Evolutionary conservation across 352 stramenopile species (phyloP).

Genomic region (Phytophthora vignae): DNA sequence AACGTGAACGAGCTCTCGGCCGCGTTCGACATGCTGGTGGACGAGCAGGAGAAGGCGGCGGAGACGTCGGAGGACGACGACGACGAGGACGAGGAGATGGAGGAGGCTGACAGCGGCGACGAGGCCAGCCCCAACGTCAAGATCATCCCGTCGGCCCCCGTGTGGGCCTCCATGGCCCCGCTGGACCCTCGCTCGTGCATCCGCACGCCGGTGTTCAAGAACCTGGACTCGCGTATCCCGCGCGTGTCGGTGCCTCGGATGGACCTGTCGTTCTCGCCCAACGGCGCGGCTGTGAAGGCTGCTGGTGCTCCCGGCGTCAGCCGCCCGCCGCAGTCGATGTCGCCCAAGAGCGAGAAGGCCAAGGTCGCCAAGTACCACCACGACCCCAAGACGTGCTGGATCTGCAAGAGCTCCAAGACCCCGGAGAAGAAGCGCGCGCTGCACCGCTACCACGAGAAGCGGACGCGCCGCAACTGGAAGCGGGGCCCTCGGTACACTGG

Average conservation of each 20-base stretch:
- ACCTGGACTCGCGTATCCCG: constrained; percentile 81
- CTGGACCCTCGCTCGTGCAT: constrained; percentile 84
- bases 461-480: constrained; percentile 86
- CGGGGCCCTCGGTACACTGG: constrained; percentile 81
- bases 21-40: constrained; percentile 68
- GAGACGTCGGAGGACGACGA: constrained; percentile 45
- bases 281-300: constrained; percentile 29
- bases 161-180: constrained; percentile 62
- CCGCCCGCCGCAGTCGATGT: constrained; percentile 42
- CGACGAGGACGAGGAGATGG: constrained; percentile 53
- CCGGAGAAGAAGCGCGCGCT: constrained; percentile 82
- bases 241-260: constrained; percentile 73
- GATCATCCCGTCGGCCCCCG: constrained; percentile 61
- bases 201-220: constrained; percentile 78
- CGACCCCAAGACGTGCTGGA: constrained; percentile 83
- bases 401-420: constrained; percentile 89
- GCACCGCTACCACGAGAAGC: constrained; percentile 86
- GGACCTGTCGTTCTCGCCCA: constrained; percentile 59
- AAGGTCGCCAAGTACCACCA: constrained; percentile 71
- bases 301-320: constrained; percentile 11
- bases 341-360: constrained; percentile 55
- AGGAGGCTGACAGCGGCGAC: constrained; percentile 45
- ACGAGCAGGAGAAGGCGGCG: constrained; percentile 46
- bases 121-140: constrained; percentile 35
- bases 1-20: constrained; percentile 80